These are phyloP conservation scores for Neophaeococcomyces aloes DNA, from an alignment of 2,329 filamentous ascomycete genomes.

Conservation along the genomic window DNA sequence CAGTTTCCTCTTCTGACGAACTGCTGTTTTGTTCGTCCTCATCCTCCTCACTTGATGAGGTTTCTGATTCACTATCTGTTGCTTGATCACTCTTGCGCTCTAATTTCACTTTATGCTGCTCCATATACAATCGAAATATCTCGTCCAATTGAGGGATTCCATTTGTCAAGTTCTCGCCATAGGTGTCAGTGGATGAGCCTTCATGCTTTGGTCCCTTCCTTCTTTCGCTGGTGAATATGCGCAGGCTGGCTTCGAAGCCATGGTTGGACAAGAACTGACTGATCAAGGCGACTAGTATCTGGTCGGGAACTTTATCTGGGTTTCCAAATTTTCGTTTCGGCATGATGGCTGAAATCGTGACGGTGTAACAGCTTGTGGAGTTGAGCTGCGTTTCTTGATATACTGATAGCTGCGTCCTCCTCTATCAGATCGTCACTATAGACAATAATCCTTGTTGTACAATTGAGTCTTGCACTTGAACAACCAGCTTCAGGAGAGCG, in stretches of 20 bases:
- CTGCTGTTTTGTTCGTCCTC: not conserved
- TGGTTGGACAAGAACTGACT: slow-evolving; percentile 7
- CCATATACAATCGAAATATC: slow-evolving; percentile 6
- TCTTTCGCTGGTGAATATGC: slow-evolving; percentile 6
- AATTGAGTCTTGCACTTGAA: too few species aligned
- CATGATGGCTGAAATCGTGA: not conserved
- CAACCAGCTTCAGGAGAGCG: too few species aligned
- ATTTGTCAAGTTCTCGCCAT: slow-evolving; percentile 1
- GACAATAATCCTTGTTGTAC: too few species aligned
- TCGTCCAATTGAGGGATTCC: slow-evolving; percentile 3
- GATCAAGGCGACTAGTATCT: slow-evolving; percentile 3
- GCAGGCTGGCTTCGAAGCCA: slow-evolving; percentile 3
- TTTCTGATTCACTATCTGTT: not conserved
- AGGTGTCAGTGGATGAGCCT: not conserved
- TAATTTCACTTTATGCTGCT: too few species aligned
- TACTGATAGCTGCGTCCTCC: too few species aligned
- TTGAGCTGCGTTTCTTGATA: too few species aligned
- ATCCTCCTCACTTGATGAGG: not conserved
- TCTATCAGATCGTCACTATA: too few species aligned
- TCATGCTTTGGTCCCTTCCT: slow-evolving; percentile 1
- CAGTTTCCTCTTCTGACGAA: not conserved
- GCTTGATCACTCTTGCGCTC: not conserved
- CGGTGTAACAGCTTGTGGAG: too few species aligned
- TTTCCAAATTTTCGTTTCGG: slow-evolving; percentile 2
- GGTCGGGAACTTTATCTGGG: slow-evolving; percentile 2